These are phyloP conservation scores for Chlamydomonas schloesseri DNA, from an alignment of 139 green algal genomes.

Conservation along the genomic window DNA sequence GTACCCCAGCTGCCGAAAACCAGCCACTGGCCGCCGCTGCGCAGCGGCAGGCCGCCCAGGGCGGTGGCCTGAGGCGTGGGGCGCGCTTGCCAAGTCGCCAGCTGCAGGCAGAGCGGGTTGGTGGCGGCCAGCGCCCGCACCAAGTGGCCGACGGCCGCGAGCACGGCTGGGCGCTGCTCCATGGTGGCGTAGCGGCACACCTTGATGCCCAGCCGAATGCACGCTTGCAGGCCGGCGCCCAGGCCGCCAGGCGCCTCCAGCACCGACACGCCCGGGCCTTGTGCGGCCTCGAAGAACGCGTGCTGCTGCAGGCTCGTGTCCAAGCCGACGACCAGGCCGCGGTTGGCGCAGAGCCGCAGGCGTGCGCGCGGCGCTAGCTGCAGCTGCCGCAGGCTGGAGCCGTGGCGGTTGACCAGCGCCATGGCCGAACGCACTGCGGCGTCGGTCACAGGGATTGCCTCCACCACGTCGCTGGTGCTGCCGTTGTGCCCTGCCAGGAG, in stretches of 20 bases:
- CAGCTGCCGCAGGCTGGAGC: not conserved
- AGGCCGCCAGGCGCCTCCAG: not conserved
- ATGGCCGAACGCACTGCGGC: not conserved
- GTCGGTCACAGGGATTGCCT: not conserved
- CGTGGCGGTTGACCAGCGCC: not conserved
- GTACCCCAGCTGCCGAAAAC: conserved; percentile 35
- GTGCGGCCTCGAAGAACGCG: not conserved
- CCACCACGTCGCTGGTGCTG: not conserved
- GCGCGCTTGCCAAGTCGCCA: not conserved
- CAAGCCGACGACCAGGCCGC: not conserved
- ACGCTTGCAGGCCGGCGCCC: not conserved
- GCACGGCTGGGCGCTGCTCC: not conserved
- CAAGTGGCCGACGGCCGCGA: not conserved
- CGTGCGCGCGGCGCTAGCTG: not conserved
- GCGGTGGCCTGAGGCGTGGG: not conserved
- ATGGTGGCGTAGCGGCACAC: not conserved
- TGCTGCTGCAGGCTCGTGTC: not conserved
- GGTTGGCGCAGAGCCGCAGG: not conserved
- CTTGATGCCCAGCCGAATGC: not conserved
- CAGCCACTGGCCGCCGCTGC: conserved; percentile 29
- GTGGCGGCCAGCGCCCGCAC: not conserved
- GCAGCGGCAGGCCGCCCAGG: not conserved
- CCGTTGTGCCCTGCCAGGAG: not conserved
- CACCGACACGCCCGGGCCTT: not conserved
- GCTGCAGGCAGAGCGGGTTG: too few relatives aligned